Percentiles rank a stretch among this genome's conserved stretches.
Evolutionary conservation across 140 eudicot species (phyloP).

Genomic region (Cichorium intybus): DNA sequence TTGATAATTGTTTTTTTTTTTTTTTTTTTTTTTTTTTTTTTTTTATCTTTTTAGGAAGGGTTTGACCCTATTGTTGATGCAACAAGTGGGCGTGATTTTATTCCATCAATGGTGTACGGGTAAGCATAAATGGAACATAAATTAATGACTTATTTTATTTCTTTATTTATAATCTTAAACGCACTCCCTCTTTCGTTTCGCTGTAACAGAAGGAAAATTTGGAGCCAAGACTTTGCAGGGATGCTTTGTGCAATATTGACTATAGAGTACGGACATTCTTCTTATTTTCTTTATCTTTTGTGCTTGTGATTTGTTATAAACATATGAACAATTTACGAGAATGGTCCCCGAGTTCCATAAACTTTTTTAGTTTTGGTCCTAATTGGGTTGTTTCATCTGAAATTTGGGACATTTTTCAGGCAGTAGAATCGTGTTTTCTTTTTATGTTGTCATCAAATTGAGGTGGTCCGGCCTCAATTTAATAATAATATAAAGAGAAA

Average conservation of each 20-base stretch:
- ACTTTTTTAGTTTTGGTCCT: too few relatives aligned
- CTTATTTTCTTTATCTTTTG: neutral
- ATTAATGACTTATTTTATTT: neutral
- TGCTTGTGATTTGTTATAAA: neutral
- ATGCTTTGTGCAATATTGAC: constrained; percentile 92
- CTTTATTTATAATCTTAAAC: neutral
- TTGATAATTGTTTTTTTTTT: too few relatives aligned
- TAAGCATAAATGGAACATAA: constrained; percentile 26
- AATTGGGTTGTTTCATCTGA: too few relatives aligned
- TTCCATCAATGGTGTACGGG: constrained; percentile 97
- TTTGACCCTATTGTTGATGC: constrained; percentile 88
- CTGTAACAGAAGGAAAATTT: constrained; percentile 69
- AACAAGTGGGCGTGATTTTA: constrained; percentile 80
- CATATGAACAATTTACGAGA: neutral
- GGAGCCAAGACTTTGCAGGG: constrained; percentile 88
- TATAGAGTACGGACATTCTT: constrained; percentile 56
- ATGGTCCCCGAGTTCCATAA: neutral
- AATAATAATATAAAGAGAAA: too few relatives aligned
- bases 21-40: neutral
- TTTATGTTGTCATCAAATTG: too few relatives aligned
- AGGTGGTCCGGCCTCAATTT: too few relatives aligned
- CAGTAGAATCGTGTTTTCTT: too few relatives aligned
- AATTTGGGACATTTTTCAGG: too few relatives aligned
- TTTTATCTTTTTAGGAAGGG: constrained; percentile 51
- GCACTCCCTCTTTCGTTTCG: neutral